A percentile compares a stretch with the other conserved stretches of the same genome.
phyloP scores from a whole-genome alignment of 1,139 yeast species.

The Barnettozyma hawaiiensis region DNA sequence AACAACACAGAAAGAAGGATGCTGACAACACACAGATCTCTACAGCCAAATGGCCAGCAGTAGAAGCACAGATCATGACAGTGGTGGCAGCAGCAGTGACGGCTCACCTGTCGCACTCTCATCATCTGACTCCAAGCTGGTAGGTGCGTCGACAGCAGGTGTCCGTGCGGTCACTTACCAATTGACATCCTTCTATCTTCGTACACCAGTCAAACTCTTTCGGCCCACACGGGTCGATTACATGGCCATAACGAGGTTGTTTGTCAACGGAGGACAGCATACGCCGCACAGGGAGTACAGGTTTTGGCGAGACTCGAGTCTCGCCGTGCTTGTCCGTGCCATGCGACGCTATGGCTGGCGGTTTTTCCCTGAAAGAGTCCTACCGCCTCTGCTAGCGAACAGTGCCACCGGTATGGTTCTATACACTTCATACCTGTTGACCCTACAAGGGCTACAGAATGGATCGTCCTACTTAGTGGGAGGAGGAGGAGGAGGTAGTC shows the following conservation, averaged over 20 bases:
- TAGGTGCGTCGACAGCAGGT: constrained; percentile 28
- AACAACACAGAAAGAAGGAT: background rate
- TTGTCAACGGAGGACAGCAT: constrained; percentile 25
- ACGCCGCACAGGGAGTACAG: constrained; percentile 51
- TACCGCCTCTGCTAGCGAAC: constrained; percentile 86
- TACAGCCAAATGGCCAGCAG: background rate
- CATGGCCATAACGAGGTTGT: constrained; percentile 56
- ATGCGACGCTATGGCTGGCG: constrained; percentile 78
- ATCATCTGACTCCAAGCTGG: constrained; percentile 19
- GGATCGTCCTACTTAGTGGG: constrained; percentile 1
- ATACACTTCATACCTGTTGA: constrained; percentile 70
- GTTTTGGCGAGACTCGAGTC: constrained; percentile 67
- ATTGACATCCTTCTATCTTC: constrained; percentile 65
- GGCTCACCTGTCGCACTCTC: constrained; percentile 15
- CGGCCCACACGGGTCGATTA: constrained; percentile 89
- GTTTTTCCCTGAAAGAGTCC: constrained; percentile 74
- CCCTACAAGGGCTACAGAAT: constrained; percentile 35
- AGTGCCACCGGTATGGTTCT: constrained; percentile 81
- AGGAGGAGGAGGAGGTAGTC: background rate
- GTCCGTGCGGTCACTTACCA: constrained; percentile 72
- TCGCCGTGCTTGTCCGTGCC: constrained; percentile 69
- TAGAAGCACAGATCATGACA: background rate
- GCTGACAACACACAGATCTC: background rate
- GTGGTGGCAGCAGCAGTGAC: too few species aligned
- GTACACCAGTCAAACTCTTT: constrained; percentile 82